These are phyloP conservation scores for Tuber calosporum DNA, from an alignment of 495 filamentous ascomycete species.

Conservation along the genomic window DNA sequence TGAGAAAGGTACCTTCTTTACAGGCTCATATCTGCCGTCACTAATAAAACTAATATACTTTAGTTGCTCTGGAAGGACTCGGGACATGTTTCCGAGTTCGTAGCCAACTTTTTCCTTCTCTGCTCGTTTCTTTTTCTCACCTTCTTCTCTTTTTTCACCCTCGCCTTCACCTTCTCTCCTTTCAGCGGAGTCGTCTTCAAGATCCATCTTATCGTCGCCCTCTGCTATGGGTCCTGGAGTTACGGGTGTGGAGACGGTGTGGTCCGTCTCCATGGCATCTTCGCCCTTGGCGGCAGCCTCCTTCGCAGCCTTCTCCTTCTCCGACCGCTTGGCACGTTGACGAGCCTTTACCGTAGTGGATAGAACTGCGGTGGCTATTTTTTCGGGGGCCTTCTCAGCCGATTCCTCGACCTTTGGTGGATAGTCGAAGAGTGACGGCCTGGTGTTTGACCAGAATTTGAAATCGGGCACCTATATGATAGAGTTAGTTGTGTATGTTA, in stretches of 20 bases:
- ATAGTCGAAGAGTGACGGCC: slow-evolving; percentile 94
- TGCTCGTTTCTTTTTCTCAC: slow-evolving; percentile 69
- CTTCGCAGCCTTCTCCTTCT: slow-evolving; percentile 58
- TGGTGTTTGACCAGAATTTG: slow-evolving; percentile 90
- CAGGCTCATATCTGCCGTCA: slow-evolving; percentile 78
- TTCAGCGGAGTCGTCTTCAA: slow-evolving; percentile 56
- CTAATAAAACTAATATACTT: slow-evolving; percentile 87
- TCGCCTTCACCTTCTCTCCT: slow-evolving; percentile 52
- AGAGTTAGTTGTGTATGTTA: slow-evolving; percentile 11
- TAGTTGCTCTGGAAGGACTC: slow-evolving; percentile 85
- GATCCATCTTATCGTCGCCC: slow-evolving; percentile 71
- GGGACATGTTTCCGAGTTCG: slow-evolving; percentile 91
- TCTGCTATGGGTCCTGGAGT: slow-evolving; percentile 53
- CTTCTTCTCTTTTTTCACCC: slow-evolving; percentile 51
- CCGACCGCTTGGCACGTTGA: slow-evolving; percentile 64
- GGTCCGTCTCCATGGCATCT: slow-evolving; percentile 85
- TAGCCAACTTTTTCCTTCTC: slow-evolving; percentile 97
- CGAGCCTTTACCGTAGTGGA: slow-evolving; percentile 97
- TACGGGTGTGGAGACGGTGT: slow-evolving; percentile 66
- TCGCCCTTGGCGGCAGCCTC: slow-evolving; percentile 63
- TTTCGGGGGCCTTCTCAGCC: slow-evolving; percentile 81
- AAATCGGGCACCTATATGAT: slow-evolving; percentile 68
- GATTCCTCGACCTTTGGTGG: slow-evolving; percentile 94
- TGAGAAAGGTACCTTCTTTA: slow-evolving; percentile 70
- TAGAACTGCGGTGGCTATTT: slow-evolving; percentile 91